Percentiles rank a stretch among this genome's conserved stretches.
phyloP scores from a whole-genome alignment of 2,329 filamentous ascomycete species.

The Plenodomus lindquistii region DNA sequence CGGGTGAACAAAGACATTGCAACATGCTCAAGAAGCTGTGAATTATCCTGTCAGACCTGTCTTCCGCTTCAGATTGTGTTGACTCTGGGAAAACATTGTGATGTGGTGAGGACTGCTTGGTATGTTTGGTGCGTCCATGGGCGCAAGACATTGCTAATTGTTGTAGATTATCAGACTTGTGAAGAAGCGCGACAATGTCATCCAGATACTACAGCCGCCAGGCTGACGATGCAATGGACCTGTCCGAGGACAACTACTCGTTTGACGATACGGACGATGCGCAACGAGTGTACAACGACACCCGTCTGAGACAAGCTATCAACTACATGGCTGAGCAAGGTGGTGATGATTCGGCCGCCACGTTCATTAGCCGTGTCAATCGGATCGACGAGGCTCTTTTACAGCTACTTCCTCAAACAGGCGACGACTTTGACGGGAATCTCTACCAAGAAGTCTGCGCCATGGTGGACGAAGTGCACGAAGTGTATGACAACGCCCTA shows the following conservation, averaged over 20 bases:
- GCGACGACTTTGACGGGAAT: conserved; percentile 19
- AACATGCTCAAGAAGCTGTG: not conserved
- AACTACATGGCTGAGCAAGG: conserved; percentile 30
- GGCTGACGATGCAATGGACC: conserved; percentile 1
- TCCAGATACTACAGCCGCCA: not conserved
- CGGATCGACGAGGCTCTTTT: conserved; percentile 31
- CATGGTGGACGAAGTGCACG: conserved; percentile 24
- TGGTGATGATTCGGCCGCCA: conserved; percentile 17
- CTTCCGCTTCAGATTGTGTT: not conserved
- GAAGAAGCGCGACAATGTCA: conserved; percentile 5
- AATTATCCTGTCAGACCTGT: not conserved
- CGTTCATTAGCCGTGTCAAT: conserved; percentile 26
- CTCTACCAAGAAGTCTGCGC: conserved; percentile 23
- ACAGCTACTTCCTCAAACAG: conserved; percentile 16
- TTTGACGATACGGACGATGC: not conserved
- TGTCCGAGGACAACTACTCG: conserved; percentile 8
- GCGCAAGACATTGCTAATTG: conserved; percentile 1
- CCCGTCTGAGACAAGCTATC: conserved; percentile 31
- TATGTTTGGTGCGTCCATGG: conserved; percentile 9
- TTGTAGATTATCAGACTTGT: not conserved
- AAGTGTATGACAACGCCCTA: conserved; percentile 14
- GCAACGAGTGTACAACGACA: conserved; percentile 20
- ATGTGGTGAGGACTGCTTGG: not conserved
- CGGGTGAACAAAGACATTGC: conserved; percentile 25
- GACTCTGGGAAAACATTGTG: not conserved